Conservation (phyloP, 2,329 filamentous ascomycete genomes). For the Penicillium paneum region DNA sequence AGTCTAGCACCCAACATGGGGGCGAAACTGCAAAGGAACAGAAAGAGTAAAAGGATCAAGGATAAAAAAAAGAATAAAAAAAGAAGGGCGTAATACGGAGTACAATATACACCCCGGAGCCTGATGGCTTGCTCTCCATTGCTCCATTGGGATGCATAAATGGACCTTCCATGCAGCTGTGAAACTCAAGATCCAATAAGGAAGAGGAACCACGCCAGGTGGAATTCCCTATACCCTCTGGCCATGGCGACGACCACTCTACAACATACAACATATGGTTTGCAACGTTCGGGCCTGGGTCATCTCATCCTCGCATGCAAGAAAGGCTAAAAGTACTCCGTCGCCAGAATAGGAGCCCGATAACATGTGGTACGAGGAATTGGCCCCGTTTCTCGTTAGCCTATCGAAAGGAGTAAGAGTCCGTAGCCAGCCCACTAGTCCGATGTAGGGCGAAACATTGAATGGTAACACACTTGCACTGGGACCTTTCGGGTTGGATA, state of each 20-base stretch:
- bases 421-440: slow-evolving; percentile 2
- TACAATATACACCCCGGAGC: slow-evolving; percentile 4
- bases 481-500: slow-evolving; percentile 2
- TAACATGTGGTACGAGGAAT: slow-evolving; percentile 2
- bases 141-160: slow-evolving; percentile 14
- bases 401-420: slow-evolving; percentile 2
- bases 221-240: background rate
- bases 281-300: too few relatives aligned
- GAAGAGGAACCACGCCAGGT: background rate
- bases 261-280: too few relatives aligned
- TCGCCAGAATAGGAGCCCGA: slow-evolving; percentile 1
- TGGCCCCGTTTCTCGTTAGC: background rate
- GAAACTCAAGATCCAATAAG: slow-evolving; percentile 12
- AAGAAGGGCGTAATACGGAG: background rate
- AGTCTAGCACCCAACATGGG: background rate
- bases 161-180: slow-evolving; percentile 11
- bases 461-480: slow-evolving; percentile 5
- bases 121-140: background rate
- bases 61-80: background rate
- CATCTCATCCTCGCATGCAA: too few relatives aligned
- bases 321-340: background rate
- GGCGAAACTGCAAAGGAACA: slow-evolving; percentile 3
- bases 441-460: slow-evolving; percentile 1
- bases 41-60: background rate
- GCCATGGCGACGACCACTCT: background rate